phyloP scores from a whole-genome alignment of 2,329 filamentous ascomycete species.

The Magnaporthiopsis rhizophila region DNA sequence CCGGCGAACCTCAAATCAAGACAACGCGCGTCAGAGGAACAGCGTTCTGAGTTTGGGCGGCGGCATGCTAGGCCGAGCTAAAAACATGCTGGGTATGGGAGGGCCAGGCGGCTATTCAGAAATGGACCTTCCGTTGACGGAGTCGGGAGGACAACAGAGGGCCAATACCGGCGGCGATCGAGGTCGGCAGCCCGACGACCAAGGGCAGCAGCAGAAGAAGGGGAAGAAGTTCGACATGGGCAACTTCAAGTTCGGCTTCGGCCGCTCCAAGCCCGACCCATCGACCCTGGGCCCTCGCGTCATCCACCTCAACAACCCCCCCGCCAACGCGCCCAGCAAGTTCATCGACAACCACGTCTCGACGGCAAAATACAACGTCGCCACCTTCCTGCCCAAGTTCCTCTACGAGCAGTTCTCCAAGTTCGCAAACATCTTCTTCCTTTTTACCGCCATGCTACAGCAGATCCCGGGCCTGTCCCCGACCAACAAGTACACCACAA shows the following conservation, averaged over 20 bases:
- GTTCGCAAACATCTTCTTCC: constrained; percentile 98
- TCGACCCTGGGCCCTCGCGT: constrained; percentile 85
- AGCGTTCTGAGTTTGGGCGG: constrained; percentile 84
- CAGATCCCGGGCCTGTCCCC: constrained; percentile 93
- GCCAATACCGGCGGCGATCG: constrained; percentile 15
- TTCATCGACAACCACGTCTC: constrained; percentile 96
- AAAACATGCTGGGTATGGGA: constrained; percentile 84
- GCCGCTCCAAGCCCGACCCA: constrained; percentile 75
- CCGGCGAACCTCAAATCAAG: constrained; percentile 30
- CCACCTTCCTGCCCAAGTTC: constrained; percentile 94
- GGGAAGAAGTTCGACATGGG: constrained; percentile 57
- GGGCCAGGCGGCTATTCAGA: constrained; percentile 72
- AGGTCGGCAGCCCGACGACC: constrained; percentile 22
- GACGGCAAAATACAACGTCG: constrained; percentile 92
- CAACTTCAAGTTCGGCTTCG: constrained; percentile 90
- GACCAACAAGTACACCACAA: constrained; percentile 92
- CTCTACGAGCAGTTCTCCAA: constrained; percentile 98
- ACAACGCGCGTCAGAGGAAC: constrained; percentile 68
- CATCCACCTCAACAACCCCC: constrained; percentile 93
- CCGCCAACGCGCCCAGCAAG: constrained; percentile 81
- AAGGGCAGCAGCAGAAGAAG: constrained; percentile 29
- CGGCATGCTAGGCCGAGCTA: constrained; percentile 77
- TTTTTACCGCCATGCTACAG: constrained; percentile 90
- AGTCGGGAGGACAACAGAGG: constrained; percentile 46
- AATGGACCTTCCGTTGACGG: constrained; percentile 94